These are phyloP conservation scores for Cryptosporidium baileyi DNA, from an alignment of 169 alveolate species.

Conservation along the genomic window DNA sequence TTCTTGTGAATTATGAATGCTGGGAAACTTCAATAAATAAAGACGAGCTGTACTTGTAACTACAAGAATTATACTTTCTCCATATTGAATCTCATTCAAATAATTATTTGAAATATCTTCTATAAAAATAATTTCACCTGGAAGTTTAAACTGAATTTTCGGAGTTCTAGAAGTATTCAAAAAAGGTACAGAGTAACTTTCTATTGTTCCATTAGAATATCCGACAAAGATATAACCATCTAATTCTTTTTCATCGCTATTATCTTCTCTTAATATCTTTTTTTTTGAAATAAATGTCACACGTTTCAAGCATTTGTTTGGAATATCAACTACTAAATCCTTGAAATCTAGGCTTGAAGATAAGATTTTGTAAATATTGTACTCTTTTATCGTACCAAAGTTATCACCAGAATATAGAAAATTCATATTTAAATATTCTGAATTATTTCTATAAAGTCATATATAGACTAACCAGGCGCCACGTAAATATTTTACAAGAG, in stretches of 20 bases:
- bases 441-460: not conserved
- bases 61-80: not conserved
- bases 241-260: not conserved
- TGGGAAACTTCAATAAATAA: not conserved
- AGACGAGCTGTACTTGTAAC: not conserved
- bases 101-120: slow-evolving; percentile 17
- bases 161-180: not conserved
- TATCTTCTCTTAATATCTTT: not conserved
- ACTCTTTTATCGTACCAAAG: slow-evolving; percentile 39
- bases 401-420: slow-evolving; percentile 43
- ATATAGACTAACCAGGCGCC: not conserved
- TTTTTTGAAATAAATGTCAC: not conserved
- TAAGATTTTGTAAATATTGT: not conserved
- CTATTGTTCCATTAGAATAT: slow-evolving; percentile 18
- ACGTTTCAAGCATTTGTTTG: not conserved
- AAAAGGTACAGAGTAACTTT: not conserved
- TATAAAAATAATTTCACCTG: slow-evolving; percentile 31
- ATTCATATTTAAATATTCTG: not conserved
- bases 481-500: too few relatives aligned
- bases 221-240: slow-evolving; percentile 3
- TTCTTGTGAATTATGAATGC: not conserved
- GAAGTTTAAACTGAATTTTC: not conserved
- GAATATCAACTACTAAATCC: not conserved
- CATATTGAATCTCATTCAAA: slow-evolving; percentile 10
- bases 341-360: not conserved